A percentile compares a stretch with the other conserved stretches of the same genome.
These are phyloP conservation scores for Gaertneriomyces semiglobifer DNA, from an alignment of 192 early-diverging fungal species.

Conservation along the genomic window DNA sequence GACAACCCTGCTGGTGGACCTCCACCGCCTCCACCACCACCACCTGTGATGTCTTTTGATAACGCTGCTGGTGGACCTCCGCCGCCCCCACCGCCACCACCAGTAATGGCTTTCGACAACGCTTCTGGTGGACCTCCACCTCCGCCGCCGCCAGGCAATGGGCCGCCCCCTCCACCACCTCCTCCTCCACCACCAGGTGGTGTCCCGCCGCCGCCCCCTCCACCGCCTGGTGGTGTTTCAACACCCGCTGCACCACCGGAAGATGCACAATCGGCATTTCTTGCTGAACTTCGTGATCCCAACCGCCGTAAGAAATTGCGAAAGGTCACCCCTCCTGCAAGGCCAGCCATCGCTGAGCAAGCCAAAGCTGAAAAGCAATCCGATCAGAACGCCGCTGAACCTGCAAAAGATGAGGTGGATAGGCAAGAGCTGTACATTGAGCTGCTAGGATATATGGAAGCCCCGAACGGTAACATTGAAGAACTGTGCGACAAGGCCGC, in stretches of 20 bases:
- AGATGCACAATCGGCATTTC: constrained; percentile 27
- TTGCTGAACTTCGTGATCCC: constrained; percentile 30
- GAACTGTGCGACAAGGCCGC: constrained; percentile 37
- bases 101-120: constrained; percentile 9
- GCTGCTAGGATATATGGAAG: constrained; percentile 51
- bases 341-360: constrained; percentile 17
- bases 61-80: constrained; percentile 9
- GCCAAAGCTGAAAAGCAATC: constrained; percentile 16
- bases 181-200: constrained; percentile 36
- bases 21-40: constrained; percentile 33
- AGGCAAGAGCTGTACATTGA: constrained; percentile 49
- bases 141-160: constrained; percentile 34
- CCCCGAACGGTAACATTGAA: constrained; percentile 47
- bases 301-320: constrained; percentile 32
- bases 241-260: constrained; percentile 24
- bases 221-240: constrained; percentile 23
- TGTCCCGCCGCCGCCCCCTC: constrained; percentile 37
- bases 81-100: constrained; percentile 7
- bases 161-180: constrained; percentile 30
- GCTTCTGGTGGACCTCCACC: constrained; percentile 11
- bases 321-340: constrained; percentile 18
- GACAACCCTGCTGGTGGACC: constrained; percentile 10
- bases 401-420: constrained; percentile 25
- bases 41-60: neutral
- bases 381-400: constrained; percentile 10